Percentiles rank a stretch among this genome's conserved stretches.
These are phyloP conservation scores for Kwoniella botswanensis DNA, from an alignment of 768 basidiomycete species.

Conservation along the genomic window DNA sequence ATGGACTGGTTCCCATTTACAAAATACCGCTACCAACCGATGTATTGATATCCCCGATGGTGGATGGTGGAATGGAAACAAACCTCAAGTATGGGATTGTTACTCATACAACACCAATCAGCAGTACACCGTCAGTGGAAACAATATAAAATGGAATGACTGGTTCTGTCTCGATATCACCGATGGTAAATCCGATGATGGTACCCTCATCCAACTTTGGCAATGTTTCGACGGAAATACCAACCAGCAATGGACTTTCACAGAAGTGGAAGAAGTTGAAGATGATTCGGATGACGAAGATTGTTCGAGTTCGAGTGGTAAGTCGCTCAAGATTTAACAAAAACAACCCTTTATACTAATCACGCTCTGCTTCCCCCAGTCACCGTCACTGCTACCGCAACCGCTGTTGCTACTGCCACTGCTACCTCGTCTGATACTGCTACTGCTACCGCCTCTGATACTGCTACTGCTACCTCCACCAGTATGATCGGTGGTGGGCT, in stretches of 20 bases:
- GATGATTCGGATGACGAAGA: slow-evolving; percentile 28
- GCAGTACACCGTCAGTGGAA: slow-evolving; percentile 30
- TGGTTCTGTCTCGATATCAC: slow-evolving; percentile 47
- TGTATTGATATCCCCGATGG: slow-evolving; percentile 48
- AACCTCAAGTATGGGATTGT: slow-evolving; percentile 47
- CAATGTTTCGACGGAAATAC: slow-evolving; percentile 35
- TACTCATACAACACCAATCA: slow-evolving; percentile 46
- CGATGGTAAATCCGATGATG: slow-evolving; percentile 37
- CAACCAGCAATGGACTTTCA: slow-evolving; percentile 48
- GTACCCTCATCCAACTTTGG: slow-evolving; percentile 48
- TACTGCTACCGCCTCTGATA: slow-evolving; percentile 7
- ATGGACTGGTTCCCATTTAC: slow-evolving; percentile 32
- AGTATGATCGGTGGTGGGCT: slow-evolving; percentile 29
- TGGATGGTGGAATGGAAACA: slow-evolving; percentile 41
- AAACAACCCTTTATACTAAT: not conserved
- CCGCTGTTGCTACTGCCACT: too few species aligned
- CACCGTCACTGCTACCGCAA: slow-evolving; percentile 20
- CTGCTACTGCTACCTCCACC: slow-evolving; percentile 7
- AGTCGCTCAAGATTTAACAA: not conserved
- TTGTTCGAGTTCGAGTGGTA: slow-evolving; percentile 21
- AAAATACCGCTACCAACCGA: slow-evolving; percentile 39
- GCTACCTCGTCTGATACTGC: not conserved
- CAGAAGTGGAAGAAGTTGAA: slow-evolving; percentile 47
- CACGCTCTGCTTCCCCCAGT: not conserved
- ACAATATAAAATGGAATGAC: slow-evolving; percentile 42